Percentiles rank a stretch among this genome's conserved stretches.
Evolutionary conservation across 2,329 filamentous ascomycete genomes (phyloP).

Genomic region (Colletotrichum falcatum): DNA sequence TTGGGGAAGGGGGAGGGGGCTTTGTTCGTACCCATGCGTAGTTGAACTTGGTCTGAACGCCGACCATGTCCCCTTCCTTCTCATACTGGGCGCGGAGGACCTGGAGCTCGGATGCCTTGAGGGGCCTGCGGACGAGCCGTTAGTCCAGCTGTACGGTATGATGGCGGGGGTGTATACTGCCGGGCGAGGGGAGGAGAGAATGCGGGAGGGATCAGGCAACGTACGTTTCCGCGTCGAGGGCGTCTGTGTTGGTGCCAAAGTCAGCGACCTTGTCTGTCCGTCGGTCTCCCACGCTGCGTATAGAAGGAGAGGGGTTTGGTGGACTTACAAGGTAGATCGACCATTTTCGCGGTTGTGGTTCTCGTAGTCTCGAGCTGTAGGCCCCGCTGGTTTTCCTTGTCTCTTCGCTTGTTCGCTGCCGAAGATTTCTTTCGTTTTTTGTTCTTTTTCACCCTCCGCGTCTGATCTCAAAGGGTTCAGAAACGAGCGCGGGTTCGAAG

Average conservation of each 20-base stretch:
- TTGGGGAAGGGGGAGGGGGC: background rate
- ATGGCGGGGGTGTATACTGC: background rate
- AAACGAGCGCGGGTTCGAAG: background rate
- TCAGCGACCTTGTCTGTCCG: slow-evolving; percentile 1
- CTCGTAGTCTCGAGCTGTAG: background rate
- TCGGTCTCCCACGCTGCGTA: background rate
- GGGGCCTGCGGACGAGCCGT: slow-evolving; percentile 68
- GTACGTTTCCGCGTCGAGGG: slow-evolving; percentile 95
- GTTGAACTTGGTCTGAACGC: slow-evolving; percentile 99
- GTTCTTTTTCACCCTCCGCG: background rate
- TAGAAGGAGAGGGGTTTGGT: background rate
- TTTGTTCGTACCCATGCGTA: slow-evolving; percentile 87
- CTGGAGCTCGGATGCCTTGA: slow-evolving; percentile 91
- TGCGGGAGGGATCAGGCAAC: slow-evolving; percentile 46
- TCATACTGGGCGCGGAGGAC: slow-evolving; percentile 95
- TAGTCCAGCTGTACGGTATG: slow-evolving; percentile 1
- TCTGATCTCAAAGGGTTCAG: background rate
- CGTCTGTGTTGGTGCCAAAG: slow-evolving; percentile 70
- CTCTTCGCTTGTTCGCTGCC: background rate
- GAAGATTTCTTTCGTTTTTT: background rate
- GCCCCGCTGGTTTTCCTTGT: background rate
- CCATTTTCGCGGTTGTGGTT: slow-evolving; percentile 52
- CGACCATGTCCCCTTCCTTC: slow-evolving; percentile 96
- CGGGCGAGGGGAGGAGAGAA: slow-evolving; percentile 7
- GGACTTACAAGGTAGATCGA: slow-evolving; percentile 62